Evolutionary conservation across 805 yeast species (phyloP), one percentile per base, ranked within the genome.

Genomic region (Zygosaccharomyces bailii): DNA sequence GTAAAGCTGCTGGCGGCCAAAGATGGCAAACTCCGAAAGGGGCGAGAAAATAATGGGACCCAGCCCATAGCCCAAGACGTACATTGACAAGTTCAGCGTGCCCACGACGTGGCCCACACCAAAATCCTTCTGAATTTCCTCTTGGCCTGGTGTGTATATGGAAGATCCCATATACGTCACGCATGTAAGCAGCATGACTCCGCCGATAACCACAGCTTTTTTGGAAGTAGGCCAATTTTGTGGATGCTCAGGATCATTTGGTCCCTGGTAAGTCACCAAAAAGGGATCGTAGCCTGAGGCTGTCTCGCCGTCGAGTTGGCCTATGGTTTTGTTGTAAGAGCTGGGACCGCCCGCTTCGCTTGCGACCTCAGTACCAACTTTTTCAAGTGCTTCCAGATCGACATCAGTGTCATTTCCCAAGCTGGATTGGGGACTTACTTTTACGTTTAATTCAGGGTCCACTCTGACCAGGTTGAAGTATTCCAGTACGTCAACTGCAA

Each of bases 41-140:
- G 86, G 85, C 0, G 82, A 74, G 42, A 78, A 74, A 2, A 78
- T 49, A 67, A 80, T 66, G 2, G 84, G 84, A 1, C 84, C 84
- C 14, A 78, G 39, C 42, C 81, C 85, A 54, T 80, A 79, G 7
- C 84, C 86, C 21, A 79, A 52, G 5, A 80, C 80, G 50, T 74
- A 81, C 30, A 78, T 49, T 0, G 82, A 64, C 52, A 81, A 66
- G 2, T 81, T 79, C 27, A 81, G 63, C 0, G 73, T 64, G 0
- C 79, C 78, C 4, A 69, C 68, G 4, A 70, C 72, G 24, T 61
- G 61, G 11, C 73, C 64, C 4, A 75, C 70, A n/a, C 62, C 49
- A 52, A 78, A 76, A 34, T 77, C 74, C 20, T 61, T 60, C 60
- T 66, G 69, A 20, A 80, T 56, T n/a, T 67, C 61, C 14, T 57